Evolutionary conservation across 176 grass and related monocot genomes (phyloP), one percentile per base, ranked within the genome.

Genomic region (Carex myosuroides): DNA sequence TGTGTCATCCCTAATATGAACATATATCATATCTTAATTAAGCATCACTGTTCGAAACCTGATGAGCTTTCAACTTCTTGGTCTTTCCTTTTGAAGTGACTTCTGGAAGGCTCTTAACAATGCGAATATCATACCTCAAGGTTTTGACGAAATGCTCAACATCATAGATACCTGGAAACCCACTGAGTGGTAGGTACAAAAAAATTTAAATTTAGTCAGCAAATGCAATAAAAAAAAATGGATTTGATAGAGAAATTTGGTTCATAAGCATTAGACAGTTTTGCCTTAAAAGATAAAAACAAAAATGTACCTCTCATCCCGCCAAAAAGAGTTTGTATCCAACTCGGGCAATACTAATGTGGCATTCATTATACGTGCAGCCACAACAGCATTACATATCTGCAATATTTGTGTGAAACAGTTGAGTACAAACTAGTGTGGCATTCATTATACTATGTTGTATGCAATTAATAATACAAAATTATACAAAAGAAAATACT

Each of bases 361-460:
- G 56, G 96, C 96, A 86, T 99, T 95, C 96, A 99, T 95, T 41
- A 99, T 99, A 44, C 91, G 85, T 85, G 96, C 96, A 88, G 90
- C 96, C 85, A 95, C 75, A 91, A 99, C 96, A 89, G 96, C 96
- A 90, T 99, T 99, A 56, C 96, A 99, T 92, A 99, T 99, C 96
- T 99, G 86, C 55, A 91, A 83, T 86, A 85, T 57, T 69, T 86
- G 63, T 17, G 85, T 18, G 41, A 33, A 81, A 90, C 6, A 83
- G 64, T 79, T 71, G 64, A 32, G 76, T 50, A 69, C 29, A 29
- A 29, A 39, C 37, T 39, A 39, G 37, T 39, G 37, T 39, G 37
- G 37, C 37, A 39, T 39, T 39, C 37, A 48, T 50, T 68, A 50
- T 84, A 39, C 50, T 64, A 88, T 52, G 37, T 88, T 89, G 13